Conservation (phyloP, 495 filamentous ascomycete genomes). For the Tuber indicum region DNA sequence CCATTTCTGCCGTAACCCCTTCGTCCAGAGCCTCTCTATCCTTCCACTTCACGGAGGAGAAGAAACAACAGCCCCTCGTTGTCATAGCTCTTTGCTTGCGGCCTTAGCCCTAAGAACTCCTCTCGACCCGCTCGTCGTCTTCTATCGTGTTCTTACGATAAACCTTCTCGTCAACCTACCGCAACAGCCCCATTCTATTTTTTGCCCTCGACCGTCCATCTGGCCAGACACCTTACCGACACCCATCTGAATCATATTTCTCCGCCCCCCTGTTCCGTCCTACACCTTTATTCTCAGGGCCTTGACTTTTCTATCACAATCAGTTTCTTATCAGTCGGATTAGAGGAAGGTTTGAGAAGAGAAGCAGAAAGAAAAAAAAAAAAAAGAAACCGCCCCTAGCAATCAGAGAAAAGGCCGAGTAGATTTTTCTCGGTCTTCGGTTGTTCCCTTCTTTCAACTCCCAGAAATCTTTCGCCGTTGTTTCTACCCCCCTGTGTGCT, state of each 20-base stretch:
- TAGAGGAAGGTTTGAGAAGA: conserved; percentile 17
- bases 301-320: conserved; percentile 16
- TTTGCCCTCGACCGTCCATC: conserved; percentile 18
- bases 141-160: conserved; percentile 23
- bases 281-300: conserved; percentile 29
- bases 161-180: conserved; percentile 24
- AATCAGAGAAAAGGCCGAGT: conserved; percentile 22
- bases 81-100: conserved; percentile 27
- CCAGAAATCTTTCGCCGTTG: conserved; percentile 8
- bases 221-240: conserved; percentile 12
- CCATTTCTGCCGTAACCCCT: not conserved
- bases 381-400: conserved; percentile 12
- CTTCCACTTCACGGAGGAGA: conserved; percentile 18
- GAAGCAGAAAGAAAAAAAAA: conserved; percentile 13
- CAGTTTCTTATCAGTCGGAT: conserved; percentile 28
- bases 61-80: conserved; percentile 30
- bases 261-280: conserved; percentile 14
- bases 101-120: conserved; percentile 26
- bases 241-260: conserved; percentile 27
- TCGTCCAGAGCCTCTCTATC: conserved; percentile 15
- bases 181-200: conserved; percentile 33
- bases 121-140: conserved; percentile 28
- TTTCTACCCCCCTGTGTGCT: conserved; percentile 30
- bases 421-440: conserved; percentile 15
- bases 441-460: conserved; percentile 22